Percentiles rank a stretch among this genome's conserved stretches.
Evolutionary conservation across 2,329 filamentous ascomycete species (phyloP).

Genomic region (Sclerotinia trifoliorum): DNA sequence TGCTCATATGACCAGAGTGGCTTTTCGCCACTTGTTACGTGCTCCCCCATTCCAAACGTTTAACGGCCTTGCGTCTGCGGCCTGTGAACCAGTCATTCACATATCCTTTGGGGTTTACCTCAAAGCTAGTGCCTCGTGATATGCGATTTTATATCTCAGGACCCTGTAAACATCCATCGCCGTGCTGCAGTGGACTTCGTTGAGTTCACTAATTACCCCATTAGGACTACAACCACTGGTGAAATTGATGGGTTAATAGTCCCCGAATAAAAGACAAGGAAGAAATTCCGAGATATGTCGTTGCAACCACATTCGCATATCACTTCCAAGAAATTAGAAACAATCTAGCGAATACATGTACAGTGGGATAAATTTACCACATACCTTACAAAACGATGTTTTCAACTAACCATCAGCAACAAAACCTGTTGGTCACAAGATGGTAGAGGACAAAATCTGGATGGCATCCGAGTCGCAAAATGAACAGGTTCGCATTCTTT

Average conservation of each 20-base stretch:
- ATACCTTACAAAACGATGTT: too few species aligned
- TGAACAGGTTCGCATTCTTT: not conserved
- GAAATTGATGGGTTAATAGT: not conserved
- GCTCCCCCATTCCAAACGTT: not conserved
- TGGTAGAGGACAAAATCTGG: not conserved
- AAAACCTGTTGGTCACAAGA: not conserved
- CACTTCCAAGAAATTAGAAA: not conserved
- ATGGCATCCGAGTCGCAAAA: not conserved
- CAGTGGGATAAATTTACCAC: not conserved
- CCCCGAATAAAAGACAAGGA: not conserved
- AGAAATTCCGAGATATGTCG: not conserved
- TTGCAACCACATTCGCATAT: not conserved
- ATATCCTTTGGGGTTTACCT: not conserved
- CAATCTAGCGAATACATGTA: not conserved
- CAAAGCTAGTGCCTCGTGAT: not conserved
- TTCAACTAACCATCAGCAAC: not conserved
- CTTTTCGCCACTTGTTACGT: slow-evolving; percentile 10
- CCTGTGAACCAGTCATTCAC: not conserved
- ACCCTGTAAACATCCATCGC: not conserved
- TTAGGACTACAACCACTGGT: not conserved
- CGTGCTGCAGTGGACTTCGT: not conserved
- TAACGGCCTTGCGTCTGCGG: not conserved
- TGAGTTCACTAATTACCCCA: too few species aligned
- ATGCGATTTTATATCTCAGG: not conserved
- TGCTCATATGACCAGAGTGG: not conserved